phyloP scores from a whole-genome alignment of 208 protist species.

The Leishmania arabica region DNA sequence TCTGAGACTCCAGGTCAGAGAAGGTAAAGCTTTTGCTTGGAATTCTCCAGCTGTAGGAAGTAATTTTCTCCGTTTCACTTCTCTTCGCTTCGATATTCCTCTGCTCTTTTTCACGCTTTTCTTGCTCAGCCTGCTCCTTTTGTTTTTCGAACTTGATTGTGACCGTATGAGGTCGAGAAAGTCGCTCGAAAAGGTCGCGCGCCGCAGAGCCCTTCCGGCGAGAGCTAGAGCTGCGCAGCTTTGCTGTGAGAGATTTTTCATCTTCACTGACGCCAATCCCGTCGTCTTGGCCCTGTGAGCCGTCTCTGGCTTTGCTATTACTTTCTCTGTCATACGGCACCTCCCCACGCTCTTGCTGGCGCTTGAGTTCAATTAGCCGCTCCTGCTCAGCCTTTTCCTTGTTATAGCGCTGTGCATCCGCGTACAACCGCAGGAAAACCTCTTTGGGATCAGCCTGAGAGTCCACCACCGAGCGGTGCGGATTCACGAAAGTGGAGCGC shows the following conservation, averaged over 20 bases:
- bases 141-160: slow-evolving; percentile 41
- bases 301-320: background rate
- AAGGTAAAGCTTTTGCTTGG: slow-evolving; percentile 44
- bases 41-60: slow-evolving; percentile 43
- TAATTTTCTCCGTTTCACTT: slow-evolving; percentile 37
- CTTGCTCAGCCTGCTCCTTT: slow-evolving; percentile 31
- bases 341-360: slow-evolving; percentile 31
- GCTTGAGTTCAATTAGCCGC: slow-evolving; percentile 27
- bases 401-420: slow-evolving; percentile 57
- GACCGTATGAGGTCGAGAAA: slow-evolving; percentile 45
- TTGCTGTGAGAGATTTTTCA: slow-evolving; percentile 6
- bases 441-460: background rate
- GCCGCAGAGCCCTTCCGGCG: slow-evolving; percentile 23
- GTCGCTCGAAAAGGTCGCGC: slow-evolving; percentile 52
- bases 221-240: background rate
- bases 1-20: slow-evolving; percentile 59
- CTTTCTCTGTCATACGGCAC: slow-evolving; percentile 13
- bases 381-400: slow-evolving; percentile 39
- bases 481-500: background rate
- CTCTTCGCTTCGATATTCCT: slow-evolving; percentile 18
- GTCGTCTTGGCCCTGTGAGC: background rate
- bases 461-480: slow-evolving; percentile 4
- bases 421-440: slow-evolving; percentile 67
- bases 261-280: background rate
- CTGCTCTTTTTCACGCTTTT: slow-evolving; percentile 32